phyloP scores from a whole-genome alignment of 2,329 filamentous ascomycete genomes.

The Tolypocladium capitatum region DNA sequence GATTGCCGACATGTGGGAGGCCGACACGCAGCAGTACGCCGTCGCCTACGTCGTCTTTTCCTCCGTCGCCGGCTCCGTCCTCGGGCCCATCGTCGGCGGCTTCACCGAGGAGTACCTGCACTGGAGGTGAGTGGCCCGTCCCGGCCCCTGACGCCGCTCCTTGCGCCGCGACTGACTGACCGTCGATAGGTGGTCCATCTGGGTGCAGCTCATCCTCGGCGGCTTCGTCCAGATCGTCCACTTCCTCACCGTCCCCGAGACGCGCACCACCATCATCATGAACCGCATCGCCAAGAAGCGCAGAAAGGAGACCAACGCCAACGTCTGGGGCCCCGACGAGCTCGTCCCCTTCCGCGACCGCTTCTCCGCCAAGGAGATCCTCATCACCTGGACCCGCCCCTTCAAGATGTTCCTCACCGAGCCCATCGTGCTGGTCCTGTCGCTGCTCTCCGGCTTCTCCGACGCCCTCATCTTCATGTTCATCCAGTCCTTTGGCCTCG shows the following conservation, averaged over 20 bases:
- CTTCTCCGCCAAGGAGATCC: slow-evolving; percentile 44
- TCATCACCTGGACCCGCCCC: slow-evolving; percentile 46
- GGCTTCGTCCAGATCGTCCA: slow-evolving; percentile 55
- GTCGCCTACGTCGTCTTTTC: slow-evolving; percentile 68
- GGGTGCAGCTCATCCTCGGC: slow-evolving; percentile 75
- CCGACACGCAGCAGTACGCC: slow-evolving; percentile 60
- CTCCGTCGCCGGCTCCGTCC: slow-evolving; percentile 62
- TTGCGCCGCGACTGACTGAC: no score
- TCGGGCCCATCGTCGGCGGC: slow-evolving; percentile 67
- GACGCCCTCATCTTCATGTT: slow-evolving; percentile 70
- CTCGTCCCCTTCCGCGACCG: slow-evolving; percentile 45
- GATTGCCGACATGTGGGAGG: slow-evolving; percentile 62
- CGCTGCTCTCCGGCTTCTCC: slow-evolving; percentile 58
- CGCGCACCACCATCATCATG: slow-evolving; percentile 63
- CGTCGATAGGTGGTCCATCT: slow-evolving; percentile 55
- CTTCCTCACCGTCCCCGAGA: slow-evolving; percentile 61
- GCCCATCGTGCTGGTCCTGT: slow-evolving; percentile 59
- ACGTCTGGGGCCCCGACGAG: slow-evolving; percentile 63
- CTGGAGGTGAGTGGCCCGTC: slow-evolving; percentile 55
- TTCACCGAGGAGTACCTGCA: slow-evolving; percentile 54
- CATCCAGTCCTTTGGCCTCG: slow-evolving; percentile 55
- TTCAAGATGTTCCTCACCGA: slow-evolving; percentile 64
- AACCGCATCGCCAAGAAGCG: slow-evolving; percentile 66
- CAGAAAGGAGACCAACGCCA: slow-evolving; percentile 43
- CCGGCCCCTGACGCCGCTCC: no score